phyloP scores from a whole-genome alignment of 257 asterid genomes.

The Craterostigma plantagineum region DNA sequence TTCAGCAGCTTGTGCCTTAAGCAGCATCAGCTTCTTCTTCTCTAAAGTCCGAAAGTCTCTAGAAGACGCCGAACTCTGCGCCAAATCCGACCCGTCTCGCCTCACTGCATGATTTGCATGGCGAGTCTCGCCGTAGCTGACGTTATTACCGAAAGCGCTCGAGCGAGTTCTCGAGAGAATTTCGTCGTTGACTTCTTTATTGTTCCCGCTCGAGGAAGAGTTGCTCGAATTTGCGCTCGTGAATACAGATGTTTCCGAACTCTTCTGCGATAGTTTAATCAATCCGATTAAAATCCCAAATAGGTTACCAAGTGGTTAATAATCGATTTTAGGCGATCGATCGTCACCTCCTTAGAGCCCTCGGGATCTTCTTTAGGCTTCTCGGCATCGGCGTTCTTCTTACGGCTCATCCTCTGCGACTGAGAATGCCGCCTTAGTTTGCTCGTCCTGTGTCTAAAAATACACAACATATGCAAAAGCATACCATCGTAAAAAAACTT shows the following conservation, averaged over 20 bases:
- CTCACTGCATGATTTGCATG: conserved; percentile 10
- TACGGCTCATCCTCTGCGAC: conserved; percentile 7
- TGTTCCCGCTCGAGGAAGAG: conserved; percentile 27
- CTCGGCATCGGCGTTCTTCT: conserved; percentile 16
- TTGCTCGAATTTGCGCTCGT: conserved; percentile 35
- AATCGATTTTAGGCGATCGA: background rate
- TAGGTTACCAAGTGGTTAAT: too few species aligned
- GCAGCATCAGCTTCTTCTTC: conserved; percentile 12
- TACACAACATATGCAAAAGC: background rate
- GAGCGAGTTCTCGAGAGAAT: conserved; percentile 3
- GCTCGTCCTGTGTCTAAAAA: conserved; percentile 32
- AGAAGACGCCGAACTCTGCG: conserved; percentile 39
- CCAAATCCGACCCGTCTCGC: conserved; percentile 14
- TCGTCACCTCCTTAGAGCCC: conserved; percentile 20
- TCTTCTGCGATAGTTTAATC: too few species aligned
- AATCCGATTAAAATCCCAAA: background rate
- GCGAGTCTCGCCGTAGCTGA: conserved; percentile 26
- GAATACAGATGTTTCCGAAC: conserved; percentile 17
- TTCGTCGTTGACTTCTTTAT: conserved; percentile 8
- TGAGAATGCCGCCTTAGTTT: conserved; percentile 18
- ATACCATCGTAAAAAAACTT: background rate
- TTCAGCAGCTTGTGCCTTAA: conserved; percentile 14
- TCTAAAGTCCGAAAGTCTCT: conserved; percentile 25
- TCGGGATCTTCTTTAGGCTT: conserved; percentile 14
- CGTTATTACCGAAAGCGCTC: conserved; percentile 14